phyloP scores from a whole-genome alignment of 441 rosid genomes.

The Iberis amara region DNA sequence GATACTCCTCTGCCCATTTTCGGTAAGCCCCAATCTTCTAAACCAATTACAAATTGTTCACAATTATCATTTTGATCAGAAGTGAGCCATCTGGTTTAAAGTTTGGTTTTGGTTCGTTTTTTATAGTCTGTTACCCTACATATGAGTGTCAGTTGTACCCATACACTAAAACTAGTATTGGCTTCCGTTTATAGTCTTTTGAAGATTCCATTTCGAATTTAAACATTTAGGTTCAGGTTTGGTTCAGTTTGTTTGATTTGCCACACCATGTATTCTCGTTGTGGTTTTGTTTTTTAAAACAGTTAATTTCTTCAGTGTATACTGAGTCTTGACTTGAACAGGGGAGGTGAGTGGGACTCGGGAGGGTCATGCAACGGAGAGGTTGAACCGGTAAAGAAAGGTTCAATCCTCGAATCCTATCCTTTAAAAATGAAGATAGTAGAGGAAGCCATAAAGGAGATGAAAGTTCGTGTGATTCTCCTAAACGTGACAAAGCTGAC shows the following conservation, averaged over 20 bases:
- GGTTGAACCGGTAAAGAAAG: slow-evolving; percentile 51
- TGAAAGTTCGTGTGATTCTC: slow-evolving; percentile 51
- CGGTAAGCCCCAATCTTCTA: slow-evolving; percentile 38
- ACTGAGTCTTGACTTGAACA: slow-evolving; percentile 25
- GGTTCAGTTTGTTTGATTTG: too few species aligned
- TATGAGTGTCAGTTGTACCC: not conserved
- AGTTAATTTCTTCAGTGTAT: not conserved
- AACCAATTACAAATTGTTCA: not conserved
- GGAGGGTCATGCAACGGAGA: slow-evolving; percentile 88
- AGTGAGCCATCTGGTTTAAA: not conserved
- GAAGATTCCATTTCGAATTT: too few species aligned
- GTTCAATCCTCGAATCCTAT: slow-evolving; percentile 52
- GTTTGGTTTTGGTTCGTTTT: not conserved
- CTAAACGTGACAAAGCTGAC: slow-evolving; percentile 77
- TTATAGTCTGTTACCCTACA: not conserved
- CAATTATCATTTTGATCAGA: not conserved
- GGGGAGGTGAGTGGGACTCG: slow-evolving; percentile 95
- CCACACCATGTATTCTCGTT: too few species aligned
- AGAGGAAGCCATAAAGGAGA: slow-evolving; percentile 62
- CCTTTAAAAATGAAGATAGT: slow-evolving; percentile 86
- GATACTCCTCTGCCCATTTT: slow-evolving; percentile 93
- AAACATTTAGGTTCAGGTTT: too few species aligned
- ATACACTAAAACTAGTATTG: not conserved
- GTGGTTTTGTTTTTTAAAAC: too few species aligned
- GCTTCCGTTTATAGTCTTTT: not conserved